A percentile compares a stretch with the other conserved stretches of the same genome.
These are phyloP conservation scores for Exophiala sp. DNA, from an alignment of 2,329 filamentous ascomycete species.

Conservation along the genomic window DNA sequence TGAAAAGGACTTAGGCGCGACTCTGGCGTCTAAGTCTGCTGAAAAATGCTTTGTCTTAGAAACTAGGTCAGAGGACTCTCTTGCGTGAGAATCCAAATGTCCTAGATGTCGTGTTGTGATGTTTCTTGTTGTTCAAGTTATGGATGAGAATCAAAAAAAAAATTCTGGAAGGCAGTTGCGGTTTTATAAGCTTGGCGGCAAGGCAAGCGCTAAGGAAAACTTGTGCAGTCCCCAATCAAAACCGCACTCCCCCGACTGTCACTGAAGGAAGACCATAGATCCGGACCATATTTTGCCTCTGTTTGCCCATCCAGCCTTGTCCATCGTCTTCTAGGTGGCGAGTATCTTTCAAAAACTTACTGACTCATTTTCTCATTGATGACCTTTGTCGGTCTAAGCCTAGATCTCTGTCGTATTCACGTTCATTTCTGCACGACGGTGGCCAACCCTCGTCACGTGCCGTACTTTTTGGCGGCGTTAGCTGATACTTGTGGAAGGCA, in stretches of 20 bases:
- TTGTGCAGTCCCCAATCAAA: background rate
- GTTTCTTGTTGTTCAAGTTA: constrained; percentile 13
- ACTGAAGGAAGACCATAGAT: background rate
- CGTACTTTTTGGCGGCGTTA: constrained; percentile 2
- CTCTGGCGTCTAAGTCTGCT: constrained; percentile 20
- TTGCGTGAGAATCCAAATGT: constrained; percentile 25
- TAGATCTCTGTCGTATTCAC: constrained; percentile 2
- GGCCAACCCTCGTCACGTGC: constrained; percentile 7
- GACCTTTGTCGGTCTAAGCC: background rate
- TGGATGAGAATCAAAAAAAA: constrained; percentile 15
- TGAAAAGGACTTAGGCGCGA: constrained; percentile 21
- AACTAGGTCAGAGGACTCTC: constrained; percentile 24
- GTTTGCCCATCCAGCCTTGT: constrained; percentile 15
- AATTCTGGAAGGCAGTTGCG: constrained; percentile 13
- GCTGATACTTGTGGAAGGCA: background rate
- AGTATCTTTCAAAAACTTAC: background rate
- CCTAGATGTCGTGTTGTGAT: constrained; percentile 16
- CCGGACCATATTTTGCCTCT: background rate
- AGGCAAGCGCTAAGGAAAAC: background rate
- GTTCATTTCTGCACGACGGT: background rate
- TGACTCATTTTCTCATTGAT: background rate
- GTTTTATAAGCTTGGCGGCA: constrained; percentile 1
- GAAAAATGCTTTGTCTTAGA: constrained; percentile 3
- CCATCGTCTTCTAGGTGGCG: constrained; percentile 9
- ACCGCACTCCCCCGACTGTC: background rate